These are phyloP conservation scores for Beauveria sp. DNA, from an alignment of 2,329 filamentous ascomycete species.

Conservation along the genomic window DNA sequence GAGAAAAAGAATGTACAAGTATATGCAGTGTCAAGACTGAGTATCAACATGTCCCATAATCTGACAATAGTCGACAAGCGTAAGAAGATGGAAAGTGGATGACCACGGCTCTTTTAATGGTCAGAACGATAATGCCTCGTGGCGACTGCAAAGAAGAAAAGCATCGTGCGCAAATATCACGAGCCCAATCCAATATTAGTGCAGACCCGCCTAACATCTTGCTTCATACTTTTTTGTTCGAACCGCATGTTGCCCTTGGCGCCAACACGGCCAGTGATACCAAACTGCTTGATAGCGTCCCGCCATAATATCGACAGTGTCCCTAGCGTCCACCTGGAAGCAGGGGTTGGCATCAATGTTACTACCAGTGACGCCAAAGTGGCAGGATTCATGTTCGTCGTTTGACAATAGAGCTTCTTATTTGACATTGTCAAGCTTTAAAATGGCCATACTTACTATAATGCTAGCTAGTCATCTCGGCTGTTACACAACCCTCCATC, in stretches of 20 bases:
- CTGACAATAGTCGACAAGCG: no score
- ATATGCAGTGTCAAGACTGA: no score
- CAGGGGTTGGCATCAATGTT: slow-evolving; percentile 19
- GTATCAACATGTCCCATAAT: no score
- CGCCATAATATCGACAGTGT: slow-evolving; percentile 29
- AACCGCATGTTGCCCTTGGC: slow-evolving; percentile 27
- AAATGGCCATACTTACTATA: no score
- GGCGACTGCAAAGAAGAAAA: neutral
- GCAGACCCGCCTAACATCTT: slow-evolving; percentile 19
- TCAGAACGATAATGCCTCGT: neutral
- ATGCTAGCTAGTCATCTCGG: no score
- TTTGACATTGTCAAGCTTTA: no score
- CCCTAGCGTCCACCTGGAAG: slow-evolving; percentile 26
- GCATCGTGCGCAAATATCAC: no score
- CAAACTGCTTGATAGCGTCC: slow-evolving; percentile 22
- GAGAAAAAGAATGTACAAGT: no score
- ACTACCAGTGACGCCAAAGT: slow-evolving; percentile 22
- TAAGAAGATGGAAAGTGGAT: no score
- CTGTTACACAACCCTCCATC: no score
- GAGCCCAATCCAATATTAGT: slow-evolving; percentile 5
- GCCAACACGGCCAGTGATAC: slow-evolving; percentile 22
- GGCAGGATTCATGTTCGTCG: slow-evolving; percentile 16
- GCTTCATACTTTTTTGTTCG: slow-evolving; percentile 15
- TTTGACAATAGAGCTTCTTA: no score
- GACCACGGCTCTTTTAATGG: neutral